A percentile compares a stretch with the other conserved stretches of the same genome.
These are phyloP conservation scores for Spathaspora hagerdaliae DNA, from an alignment of 805 yeast species.

Conservation along the genomic window DNA sequence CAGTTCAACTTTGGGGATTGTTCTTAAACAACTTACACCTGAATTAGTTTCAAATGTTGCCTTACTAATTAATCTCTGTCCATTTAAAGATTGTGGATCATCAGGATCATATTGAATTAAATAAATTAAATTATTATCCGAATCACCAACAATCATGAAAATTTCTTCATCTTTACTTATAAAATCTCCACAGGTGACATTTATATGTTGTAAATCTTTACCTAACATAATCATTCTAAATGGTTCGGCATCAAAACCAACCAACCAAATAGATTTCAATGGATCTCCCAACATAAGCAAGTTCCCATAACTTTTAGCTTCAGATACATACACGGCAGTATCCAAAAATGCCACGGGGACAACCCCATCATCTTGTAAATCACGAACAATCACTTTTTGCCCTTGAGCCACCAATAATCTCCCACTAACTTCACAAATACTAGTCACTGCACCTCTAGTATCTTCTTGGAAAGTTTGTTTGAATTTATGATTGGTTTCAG, in stretches of 20 bases:
- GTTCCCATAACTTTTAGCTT: conserved; percentile 79
- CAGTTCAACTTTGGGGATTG: conserved; percentile 37
- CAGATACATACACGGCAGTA: conserved; percentile 73
- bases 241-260: conserved; percentile 94
- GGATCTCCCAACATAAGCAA: conserved; percentile 79
- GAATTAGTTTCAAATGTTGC: conserved; percentile 70
- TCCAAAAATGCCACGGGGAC: conserved; percentile 94
- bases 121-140: conserved; percentile 62
- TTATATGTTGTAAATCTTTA: conserved; percentile 62
- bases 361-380: conserved; percentile 80
- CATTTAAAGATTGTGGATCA: conserved; percentile 76
- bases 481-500: conserved; percentile 77
- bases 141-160: conserved; percentile 65
- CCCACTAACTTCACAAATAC: conserved; percentile 77
- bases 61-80: conserved; percentile 67
- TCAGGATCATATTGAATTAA: conserved; percentile 88
- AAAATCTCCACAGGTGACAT: conserved; percentile 73
- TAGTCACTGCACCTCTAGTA: conserved; percentile 79
- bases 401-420: conserved; percentile 83
- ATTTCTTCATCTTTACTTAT: conserved; percentile 67
- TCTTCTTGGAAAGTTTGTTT: conserved; percentile 70
- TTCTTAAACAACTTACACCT: conserved; percentile 49
- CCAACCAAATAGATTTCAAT: conserved; percentile 69
- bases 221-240: conserved; percentile 78
- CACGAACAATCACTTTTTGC: conserved; percentile 74